Evolutionary conservation across 2,329 filamentous ascomycete species (phyloP).

Genomic region (Exophiala aquamarina): DNA sequence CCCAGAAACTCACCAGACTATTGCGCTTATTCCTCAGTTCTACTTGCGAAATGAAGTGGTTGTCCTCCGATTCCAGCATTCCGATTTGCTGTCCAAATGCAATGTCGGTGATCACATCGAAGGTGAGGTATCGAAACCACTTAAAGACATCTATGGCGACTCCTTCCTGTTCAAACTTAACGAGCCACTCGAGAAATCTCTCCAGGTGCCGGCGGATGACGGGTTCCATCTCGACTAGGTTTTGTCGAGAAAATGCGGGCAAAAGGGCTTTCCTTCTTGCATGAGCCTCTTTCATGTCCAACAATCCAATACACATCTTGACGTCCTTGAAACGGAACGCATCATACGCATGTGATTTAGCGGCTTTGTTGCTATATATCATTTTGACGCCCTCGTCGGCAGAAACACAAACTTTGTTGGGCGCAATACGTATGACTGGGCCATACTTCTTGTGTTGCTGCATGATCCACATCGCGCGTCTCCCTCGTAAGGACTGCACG

Average conservation of each 20-base stretch:
- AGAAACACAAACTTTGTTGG: constrained; percentile 40
- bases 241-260: constrained; percentile 43
- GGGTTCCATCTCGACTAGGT: constrained; percentile 24
- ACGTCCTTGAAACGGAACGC: constrained; percentile 58
- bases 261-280: constrained; percentile 51
- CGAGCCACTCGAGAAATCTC: constrained; percentile 27
- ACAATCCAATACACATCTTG: constrained; percentile 48
- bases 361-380: constrained; percentile 52
- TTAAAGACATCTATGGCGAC: constrained; percentile 38
- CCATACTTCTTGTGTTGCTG: constrained; percentile 34
- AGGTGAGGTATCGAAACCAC: constrained; percentile 56
- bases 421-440: constrained; percentile 35
- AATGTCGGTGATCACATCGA: constrained; percentile 55
- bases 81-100: constrained; percentile 48
- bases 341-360: constrained; percentile 49
- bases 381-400: constrained; percentile 44
- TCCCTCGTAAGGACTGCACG: background rate
- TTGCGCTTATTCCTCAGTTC: constrained; percentile 6
- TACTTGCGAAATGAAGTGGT: constrained; percentile 3
- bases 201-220: constrained; percentile 24
- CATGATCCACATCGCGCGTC: constrained; percentile 11
- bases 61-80: constrained; percentile 2
- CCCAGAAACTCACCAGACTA: background rate
- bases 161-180: constrained; percentile 18
- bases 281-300: constrained; percentile 43